Evolutionary conservation across 176 grass and related monocot species (phyloP).

Genomic region (Bromus sterilis): DNA sequence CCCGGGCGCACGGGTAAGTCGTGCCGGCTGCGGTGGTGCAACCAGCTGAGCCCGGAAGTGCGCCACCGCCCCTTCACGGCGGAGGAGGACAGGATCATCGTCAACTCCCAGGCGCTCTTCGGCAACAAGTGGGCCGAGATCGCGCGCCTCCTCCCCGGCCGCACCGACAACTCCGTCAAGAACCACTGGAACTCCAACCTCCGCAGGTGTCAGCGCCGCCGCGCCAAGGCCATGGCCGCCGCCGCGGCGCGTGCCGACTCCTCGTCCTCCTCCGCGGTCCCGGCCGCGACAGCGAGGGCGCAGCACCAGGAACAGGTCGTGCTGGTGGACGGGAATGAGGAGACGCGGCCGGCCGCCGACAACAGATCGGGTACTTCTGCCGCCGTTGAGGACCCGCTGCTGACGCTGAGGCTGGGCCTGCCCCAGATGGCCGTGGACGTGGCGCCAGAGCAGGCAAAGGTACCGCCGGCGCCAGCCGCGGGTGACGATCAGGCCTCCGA

Average conservation of each 20-base stretch:
- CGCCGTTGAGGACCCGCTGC: not conserved
- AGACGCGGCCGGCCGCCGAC: not conserved
- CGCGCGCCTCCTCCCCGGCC: constrained; percentile 58
- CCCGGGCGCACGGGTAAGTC: constrained; percentile 1
- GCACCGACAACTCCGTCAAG: constrained; percentile 71
- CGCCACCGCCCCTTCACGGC: not conserved
- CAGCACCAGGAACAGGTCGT: not conserved
- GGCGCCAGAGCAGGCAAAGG: not conserved
- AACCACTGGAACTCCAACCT: constrained; percentile 77
- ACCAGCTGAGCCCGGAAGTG: not conserved
- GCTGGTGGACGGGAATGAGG: not conserved
- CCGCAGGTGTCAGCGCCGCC: constrained; percentile 3
- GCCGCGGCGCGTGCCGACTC: not conserved
- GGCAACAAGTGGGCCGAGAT: constrained; percentile 76
- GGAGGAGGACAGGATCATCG: not conserved
- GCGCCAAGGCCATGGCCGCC: not conserved
- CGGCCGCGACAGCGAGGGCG: too few species aligned
- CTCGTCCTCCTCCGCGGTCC: not conserved
- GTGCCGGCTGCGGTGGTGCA: not conserved
- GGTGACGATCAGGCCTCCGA: not conserved
- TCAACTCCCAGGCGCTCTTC: constrained; percentile 23
- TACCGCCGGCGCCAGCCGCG: not conserved
- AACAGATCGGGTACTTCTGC: not conserved
- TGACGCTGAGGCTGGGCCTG: not conserved
- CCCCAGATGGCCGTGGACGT: not conserved